Evolutionary conservation across 805 yeast genomes (phyloP), one percentile per base, ranked within the genome.

Genomic region (Candida broadrunensis): DNA sequence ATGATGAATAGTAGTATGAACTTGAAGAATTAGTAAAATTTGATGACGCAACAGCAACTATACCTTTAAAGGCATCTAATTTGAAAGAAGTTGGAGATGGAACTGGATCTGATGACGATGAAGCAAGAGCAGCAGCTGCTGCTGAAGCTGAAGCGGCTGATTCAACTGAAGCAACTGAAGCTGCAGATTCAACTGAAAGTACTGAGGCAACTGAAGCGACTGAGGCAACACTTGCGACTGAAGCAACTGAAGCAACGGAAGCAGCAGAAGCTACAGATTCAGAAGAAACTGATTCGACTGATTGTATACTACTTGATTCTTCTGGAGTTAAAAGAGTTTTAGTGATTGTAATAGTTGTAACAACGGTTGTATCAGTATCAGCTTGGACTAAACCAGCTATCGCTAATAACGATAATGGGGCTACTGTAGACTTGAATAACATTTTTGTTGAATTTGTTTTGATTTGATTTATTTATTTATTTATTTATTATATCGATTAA

Each of bases 331-430:
- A 64, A 34, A 72, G 38, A 21, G 80, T 75, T 38, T 60, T 58
- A 35, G 80, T 74, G 43, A 72, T 58, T 18, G 79, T 74, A 43
- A 75, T 50, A 21, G 79, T 75, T 39, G 69, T 52, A 21, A 68
- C 55, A 11, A 15, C 14, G 41, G 78, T 73, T 35, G 76, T 69
- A 14, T 47, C 43, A 6, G 49, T 58, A 11, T 41, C 51, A 19
- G 52, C 50, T 26, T 29, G 49, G 27, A 40, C 54, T 36, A 37
- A 39, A 37, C 33, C 49, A 15, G 41, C 14, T 20, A 40, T 23
- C 18, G 54, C 56, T 23, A 56, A 41, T 11, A 47, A 31, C 21
- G 37, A 31, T 35, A 35, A 38, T 21, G 29, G 37, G 12, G 27
- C 18, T 30, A 36, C 33, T 23, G 34, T 26, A 38, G 38, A 42